These are phyloP conservation scores for Entophlyctis luteolus DNA, from an alignment of 192 early-diverging fungal species.

Conservation along the genomic window DNA sequence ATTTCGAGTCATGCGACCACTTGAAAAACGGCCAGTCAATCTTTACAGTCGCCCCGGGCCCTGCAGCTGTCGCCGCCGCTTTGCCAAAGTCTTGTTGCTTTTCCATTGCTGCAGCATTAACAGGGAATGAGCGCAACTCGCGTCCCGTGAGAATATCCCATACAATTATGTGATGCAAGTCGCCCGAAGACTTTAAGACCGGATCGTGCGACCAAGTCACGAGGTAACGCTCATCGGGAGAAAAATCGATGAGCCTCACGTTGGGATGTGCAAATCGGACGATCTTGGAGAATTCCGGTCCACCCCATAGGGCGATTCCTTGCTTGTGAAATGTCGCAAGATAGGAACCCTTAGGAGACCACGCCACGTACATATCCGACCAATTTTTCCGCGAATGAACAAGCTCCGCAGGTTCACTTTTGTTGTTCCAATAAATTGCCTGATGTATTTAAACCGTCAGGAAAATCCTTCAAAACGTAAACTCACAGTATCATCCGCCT, in stretches of 20 bases:
- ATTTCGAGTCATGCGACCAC: conserved; percentile 91
- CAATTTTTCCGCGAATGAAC: conserved; percentile 76
- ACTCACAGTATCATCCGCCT: conserved; percentile 67
- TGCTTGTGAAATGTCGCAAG: conserved; percentile 89
- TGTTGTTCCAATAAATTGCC: conserved; percentile 84
- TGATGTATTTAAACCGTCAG: conserved; percentile 78
- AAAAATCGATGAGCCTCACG: conserved; percentile 88
- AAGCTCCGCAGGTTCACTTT: conserved; percentile 75
- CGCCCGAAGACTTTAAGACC: conserved; percentile 65
- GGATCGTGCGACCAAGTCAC: conserved; percentile 88
- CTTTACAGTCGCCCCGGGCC: conserved; percentile 35
- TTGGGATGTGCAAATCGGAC: conserved; percentile 86
- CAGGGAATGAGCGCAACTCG: conserved; percentile 85
- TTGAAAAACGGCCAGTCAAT: conserved; percentile 93
- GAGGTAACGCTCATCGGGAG: conserved; percentile 89
- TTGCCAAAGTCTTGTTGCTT: conserved; percentile 26
- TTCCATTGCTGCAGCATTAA: conserved; percentile 43
- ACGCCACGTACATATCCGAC: conserved; percentile 90
- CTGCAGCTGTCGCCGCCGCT: conserved; percentile 29
- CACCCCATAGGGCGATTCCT: conserved; percentile 96
- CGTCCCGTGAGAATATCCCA: conserved; percentile 88
- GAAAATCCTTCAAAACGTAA: neutral
- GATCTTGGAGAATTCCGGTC: conserved; percentile 84
- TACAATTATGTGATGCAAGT: conserved; percentile 51
- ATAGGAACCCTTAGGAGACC: conserved; percentile 94